A percentile compares a stretch with the other conserved stretches of the same genome.
These are phyloP conservation scores for Akanthomyces uredinophilus DNA, from an alignment of 2,329 filamentous ascomycete species.

Conservation along the genomic window DNA sequence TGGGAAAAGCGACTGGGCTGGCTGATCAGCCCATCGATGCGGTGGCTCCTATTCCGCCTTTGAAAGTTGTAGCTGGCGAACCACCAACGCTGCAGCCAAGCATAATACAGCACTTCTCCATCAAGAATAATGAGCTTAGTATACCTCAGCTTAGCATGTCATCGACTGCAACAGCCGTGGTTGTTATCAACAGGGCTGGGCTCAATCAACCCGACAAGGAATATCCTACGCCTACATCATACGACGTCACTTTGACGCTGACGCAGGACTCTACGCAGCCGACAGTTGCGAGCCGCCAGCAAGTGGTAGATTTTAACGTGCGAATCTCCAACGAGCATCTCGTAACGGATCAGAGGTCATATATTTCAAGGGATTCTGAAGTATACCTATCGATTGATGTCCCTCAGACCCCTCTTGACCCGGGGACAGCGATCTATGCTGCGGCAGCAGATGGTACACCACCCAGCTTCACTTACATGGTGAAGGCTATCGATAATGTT, in stretches of 20 bases:
- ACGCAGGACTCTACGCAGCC: background rate
- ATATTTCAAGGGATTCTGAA: background rate
- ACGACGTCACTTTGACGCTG: conserved; percentile 2
- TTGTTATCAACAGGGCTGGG: conserved; percentile 1
- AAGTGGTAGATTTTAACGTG: conserved; percentile 6
- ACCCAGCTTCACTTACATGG: conserved; percentile 2
- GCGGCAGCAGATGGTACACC: background rate
- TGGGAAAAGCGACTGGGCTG: conserved; percentile 10
- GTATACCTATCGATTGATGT: background rate
- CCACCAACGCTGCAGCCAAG: background rate
- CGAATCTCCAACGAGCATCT: background rate
- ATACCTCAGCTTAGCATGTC: background rate
- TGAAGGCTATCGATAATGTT: conserved; percentile 4
- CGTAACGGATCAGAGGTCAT: background rate
- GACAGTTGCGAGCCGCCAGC: conserved; percentile 4
- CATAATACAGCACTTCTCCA: conserved; percentile 7
- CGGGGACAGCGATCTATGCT: conserved; percentile 1
- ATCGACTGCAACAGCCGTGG: conserved; percentile 9
- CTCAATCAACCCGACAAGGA: background rate
- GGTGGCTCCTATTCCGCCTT: background rate
- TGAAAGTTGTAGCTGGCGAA: background rate
- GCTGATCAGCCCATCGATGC: background rate
- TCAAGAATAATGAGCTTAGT: background rate
- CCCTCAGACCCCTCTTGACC: background rate
- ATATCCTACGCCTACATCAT: conserved; percentile 8